These are phyloP conservation scores for Thermomucor indicae-seudaticae DNA, from an alignment of 371 early-diverging fungal species.

Conservation along the genomic window DNA sequence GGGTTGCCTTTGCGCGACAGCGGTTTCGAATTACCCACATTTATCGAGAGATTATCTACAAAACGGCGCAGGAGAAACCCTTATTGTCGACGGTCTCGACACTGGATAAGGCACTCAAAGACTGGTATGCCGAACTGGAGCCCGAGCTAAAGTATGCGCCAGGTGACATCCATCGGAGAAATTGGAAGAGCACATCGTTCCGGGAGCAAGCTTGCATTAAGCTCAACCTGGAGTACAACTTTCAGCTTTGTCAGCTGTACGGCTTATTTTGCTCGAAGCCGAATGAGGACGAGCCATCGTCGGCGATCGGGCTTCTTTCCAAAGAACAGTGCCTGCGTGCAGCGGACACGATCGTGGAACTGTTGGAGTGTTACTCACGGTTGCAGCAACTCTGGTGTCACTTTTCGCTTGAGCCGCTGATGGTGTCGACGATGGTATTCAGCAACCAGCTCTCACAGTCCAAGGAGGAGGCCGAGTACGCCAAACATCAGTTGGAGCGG, in stretches of 20 bases:
- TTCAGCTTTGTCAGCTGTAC: conserved; percentile 24
- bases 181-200: conserved; percentile 20
- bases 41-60: conserved; percentile 20
- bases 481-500: conserved; percentile 11
- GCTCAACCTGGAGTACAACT: conserved; percentile 26
- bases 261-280: conserved; percentile 15
- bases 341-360: conserved; percentile 21
- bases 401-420: conserved; percentile 19
- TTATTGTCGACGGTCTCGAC: conserved; percentile 17
- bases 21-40: conserved; percentile 22
- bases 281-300: conserved; percentile 5
- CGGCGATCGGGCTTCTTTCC: conserved; percentile 18
- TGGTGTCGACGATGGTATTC: conserved; percentile 19
- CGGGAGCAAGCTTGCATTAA: conserved; percentile 32
- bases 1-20: conserved; percentile 19
- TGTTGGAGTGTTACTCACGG: conserved; percentile 19
- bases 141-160: conserved; percentile 18
- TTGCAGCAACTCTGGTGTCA: conserved; percentile 30
- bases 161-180: conserved; percentile 6
- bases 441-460: background rate
- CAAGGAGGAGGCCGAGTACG: background rate
- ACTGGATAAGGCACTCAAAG: conserved; percentile 16
- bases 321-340: conserved; percentile 13
- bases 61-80: conserved; percentile 9
- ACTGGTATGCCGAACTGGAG: conserved; percentile 16